These are phyloP conservation scores for Colletotrichum agaves DNA, from an alignment of 2,329 filamentous ascomycete genomes.

Conservation along the genomic window DNA sequence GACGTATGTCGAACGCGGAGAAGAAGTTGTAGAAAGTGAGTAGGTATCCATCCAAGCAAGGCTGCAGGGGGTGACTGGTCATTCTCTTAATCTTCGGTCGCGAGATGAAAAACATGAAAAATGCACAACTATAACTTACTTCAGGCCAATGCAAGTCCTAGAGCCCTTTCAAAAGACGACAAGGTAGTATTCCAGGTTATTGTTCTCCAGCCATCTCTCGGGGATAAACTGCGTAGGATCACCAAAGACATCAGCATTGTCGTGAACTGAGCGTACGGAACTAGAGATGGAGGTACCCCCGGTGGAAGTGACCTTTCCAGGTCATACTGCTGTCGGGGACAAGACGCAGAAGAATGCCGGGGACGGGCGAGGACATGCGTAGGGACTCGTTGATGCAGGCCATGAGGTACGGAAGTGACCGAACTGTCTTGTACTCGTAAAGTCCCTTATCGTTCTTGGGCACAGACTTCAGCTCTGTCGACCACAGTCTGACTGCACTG, in stretches of 20 bases:
- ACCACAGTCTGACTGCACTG: background rate
- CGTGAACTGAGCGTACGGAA: slow-evolving; percentile 40
- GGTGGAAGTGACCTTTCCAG: slow-evolving; percentile 56
- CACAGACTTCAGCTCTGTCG: background rate
- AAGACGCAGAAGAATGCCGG: slow-evolving; percentile 54
- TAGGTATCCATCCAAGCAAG: too few relatives aligned
- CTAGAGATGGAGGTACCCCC: slow-evolving; percentile 55
- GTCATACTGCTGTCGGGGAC: slow-evolving; percentile 55
- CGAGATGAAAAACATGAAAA: too few relatives aligned
- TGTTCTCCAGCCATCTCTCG: slow-evolving; percentile 49
- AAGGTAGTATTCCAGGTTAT: slow-evolving; percentile 50
- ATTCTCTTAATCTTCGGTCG: too few relatives aligned
- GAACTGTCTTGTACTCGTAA: too few relatives aligned
- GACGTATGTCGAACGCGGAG: too few relatives aligned
- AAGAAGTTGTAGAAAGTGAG: too few relatives aligned
- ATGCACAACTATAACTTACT: slow-evolving; percentile 21
- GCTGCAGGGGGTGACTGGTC: too few relatives aligned
- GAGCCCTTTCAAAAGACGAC: slow-evolving; percentile 48
- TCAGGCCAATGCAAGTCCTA: slow-evolving; percentile 42
- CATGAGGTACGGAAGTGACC: slow-evolving; percentile 57
- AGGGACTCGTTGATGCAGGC: slow-evolving; percentile 63
- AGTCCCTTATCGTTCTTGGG: too few relatives aligned
- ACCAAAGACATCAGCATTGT: slow-evolving; percentile 41
- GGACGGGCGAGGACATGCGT: slow-evolving; percentile 55
- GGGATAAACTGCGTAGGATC: slow-evolving; percentile 42